phyloP scores from a whole-genome alignment of 208 protist genomes.

The Leishmania lainsoni region DNA sequence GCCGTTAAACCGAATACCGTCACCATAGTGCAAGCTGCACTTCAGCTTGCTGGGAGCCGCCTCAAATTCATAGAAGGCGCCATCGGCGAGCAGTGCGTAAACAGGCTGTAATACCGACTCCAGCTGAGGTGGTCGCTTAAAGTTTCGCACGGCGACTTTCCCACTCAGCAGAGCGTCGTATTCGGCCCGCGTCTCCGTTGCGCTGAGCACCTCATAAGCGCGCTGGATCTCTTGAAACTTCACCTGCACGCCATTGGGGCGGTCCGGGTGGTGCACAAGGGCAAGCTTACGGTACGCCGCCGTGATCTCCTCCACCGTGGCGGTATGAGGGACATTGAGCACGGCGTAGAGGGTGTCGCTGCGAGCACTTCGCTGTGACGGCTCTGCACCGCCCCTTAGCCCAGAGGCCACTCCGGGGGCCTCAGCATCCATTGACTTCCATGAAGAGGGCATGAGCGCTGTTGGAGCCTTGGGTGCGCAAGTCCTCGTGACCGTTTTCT shows the following conservation, averaged over 20 bases:
- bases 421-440: neutral
- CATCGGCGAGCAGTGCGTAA: slow-evolving; percentile 62
- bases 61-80: slow-evolving; percentile 82
- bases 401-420: neutral
- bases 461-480: neutral
- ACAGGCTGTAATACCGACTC: slow-evolving; percentile 42
- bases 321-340: slow-evolving; percentile 62
- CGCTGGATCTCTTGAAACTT: slow-evolving; percentile 86
- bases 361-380: neutral
- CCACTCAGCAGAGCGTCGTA: slow-evolving; percentile 91
- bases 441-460: slow-evolving; percentile 7
- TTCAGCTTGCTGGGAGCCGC: slow-evolving; percentile 54
- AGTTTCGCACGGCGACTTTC: slow-evolving; percentile 36
- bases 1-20: slow-evolving; percentile 70
- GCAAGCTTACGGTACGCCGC: slow-evolving; percentile 85
- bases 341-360: slow-evolving; percentile 65
- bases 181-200: slow-evolving; percentile 85
- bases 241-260: slow-evolving; percentile 63
- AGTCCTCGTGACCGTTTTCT: neutral
- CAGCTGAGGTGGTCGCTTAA: slow-evolving; percentile 59
- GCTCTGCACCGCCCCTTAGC: neutral
- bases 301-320: slow-evolving; percentile 81
- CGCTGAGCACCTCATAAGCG: slow-evolving; percentile 96
- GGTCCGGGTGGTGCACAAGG: slow-evolving; percentile 84
- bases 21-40: slow-evolving; percentile 73